phyloP scores from a whole-genome alignment of 2,329 filamentous ascomycete species.

The Polychaeton citri region DNA sequence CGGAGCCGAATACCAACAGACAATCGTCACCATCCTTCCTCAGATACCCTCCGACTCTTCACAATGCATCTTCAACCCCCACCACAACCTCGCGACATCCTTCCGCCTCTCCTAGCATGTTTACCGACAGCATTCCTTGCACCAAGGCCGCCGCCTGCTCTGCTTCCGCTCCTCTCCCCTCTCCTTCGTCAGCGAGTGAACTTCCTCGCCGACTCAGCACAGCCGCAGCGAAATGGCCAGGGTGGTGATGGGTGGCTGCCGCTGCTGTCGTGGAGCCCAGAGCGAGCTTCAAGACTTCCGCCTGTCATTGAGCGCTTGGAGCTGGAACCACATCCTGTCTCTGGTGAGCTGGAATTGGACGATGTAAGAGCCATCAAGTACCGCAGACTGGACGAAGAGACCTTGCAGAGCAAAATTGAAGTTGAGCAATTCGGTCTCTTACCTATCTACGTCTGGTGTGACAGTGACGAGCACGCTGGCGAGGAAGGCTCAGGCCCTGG shows the following conservation, averaged over 20 bases:
- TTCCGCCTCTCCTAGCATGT: slow-evolving; percentile 51
- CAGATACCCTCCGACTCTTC: too few species aligned
- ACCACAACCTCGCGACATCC: slow-evolving; percentile 29
- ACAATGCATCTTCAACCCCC: slow-evolving; percentile 11
- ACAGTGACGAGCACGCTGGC: slow-evolving; percentile 47
- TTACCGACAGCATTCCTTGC: slow-evolving; percentile 48
- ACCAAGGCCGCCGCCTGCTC: slow-evolving; percentile 44
- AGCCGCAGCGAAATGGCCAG: slow-evolving; percentile 22
- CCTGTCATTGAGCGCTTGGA: slow-evolving; percentile 47
- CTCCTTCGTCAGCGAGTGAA: slow-evolving; percentile 50
- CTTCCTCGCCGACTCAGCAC: slow-evolving; percentile 40
- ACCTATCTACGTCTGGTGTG: slow-evolving; percentile 58
- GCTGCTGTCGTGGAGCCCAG: slow-evolving; percentile 54
- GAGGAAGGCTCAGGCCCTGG: slow-evolving; percentile 34
- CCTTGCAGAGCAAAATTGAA: slow-evolving; percentile 53
- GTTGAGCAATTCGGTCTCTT: slow-evolving; percentile 49
- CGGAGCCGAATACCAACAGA: too few species aligned
- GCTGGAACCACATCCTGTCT: slow-evolving; percentile 68
- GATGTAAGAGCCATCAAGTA: slow-evolving; percentile 51
- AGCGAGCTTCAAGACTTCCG: slow-evolving; percentile 45
- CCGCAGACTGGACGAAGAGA: slow-evolving; percentile 60
- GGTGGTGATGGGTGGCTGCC: slow-evolving; percentile 48
- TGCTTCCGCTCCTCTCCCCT: slow-evolving; percentile 48
- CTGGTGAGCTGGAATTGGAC: slow-evolving; percentile 65
- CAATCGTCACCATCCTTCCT: too few species aligned